These are phyloP conservation scores for Amoeboaphelidium occidentale DNA, from an alignment of 371 early-diverging fungal genomes.

Conservation along the genomic window DNA sequence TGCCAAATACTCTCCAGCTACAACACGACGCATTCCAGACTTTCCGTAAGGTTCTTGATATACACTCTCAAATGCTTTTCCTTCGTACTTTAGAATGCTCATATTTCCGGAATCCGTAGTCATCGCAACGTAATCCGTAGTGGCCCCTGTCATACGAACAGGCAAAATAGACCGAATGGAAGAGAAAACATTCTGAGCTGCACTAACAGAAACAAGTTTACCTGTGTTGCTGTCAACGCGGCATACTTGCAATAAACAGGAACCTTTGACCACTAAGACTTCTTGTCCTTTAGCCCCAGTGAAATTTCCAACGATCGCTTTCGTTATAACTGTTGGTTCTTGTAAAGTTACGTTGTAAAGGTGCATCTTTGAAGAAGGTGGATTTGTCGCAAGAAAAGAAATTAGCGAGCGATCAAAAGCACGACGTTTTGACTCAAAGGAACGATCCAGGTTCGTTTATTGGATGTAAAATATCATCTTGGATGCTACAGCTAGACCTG, in stretches of 20 bases:
- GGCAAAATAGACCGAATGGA: conserved; percentile 46
- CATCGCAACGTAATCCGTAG: conserved; percentile 62
- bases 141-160: conserved; percentile 19
- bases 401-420: too few relatives aligned
- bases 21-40: conserved; percentile 62
- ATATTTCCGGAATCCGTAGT: conserved; percentile 79
- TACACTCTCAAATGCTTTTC: conserved; percentile 35
- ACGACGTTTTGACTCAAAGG: too few relatives aligned
- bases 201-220: conserved; percentile 34
- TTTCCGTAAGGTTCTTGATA: conserved; percentile 91
- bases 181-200: conserved; percentile 65
- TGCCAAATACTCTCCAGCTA: conserved; percentile 86
- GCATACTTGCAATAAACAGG: conserved; percentile 50
- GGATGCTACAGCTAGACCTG: too few relatives aligned
- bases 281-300: conserved; percentile 76
- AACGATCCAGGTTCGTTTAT: too few relatives aligned
- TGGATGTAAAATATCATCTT: too few relatives aligned
- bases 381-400: too few relatives aligned
- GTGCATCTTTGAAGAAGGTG: conserved; percentile 42
- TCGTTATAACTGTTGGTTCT: conserved; percentile 45
- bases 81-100: conserved; percentile 69
- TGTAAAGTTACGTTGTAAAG: conserved; percentile 76
- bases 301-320: conserved; percentile 71
- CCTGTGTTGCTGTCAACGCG: conserved; percentile 58
- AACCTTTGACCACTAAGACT: conserved; percentile 52